These are phyloP conservation scores for Daldinia decipiens DNA, from an alignment of 495 filamentous ascomycete genomes.

Conservation along the genomic window DNA sequence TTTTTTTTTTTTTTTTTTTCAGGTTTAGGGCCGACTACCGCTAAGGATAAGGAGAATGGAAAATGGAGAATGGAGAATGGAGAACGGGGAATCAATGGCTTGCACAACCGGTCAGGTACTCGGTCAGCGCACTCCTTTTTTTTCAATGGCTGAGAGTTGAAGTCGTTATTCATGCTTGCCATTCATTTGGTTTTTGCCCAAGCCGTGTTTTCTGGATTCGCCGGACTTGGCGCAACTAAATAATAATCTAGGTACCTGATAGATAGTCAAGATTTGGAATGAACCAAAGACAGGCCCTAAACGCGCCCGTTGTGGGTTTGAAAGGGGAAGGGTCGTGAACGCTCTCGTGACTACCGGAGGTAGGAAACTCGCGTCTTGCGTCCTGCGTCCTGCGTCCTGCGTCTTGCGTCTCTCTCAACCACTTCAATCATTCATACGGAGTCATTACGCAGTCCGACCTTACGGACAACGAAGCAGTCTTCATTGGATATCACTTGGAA, in stretches of 20 bases:
- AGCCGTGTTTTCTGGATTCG: slow-evolving; percentile 25
- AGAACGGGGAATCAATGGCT: slow-evolving; percentile 15
- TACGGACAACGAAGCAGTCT: neutral
- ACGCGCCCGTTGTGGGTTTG: slow-evolving; percentile 21
- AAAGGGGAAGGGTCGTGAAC: slow-evolving; percentile 13
- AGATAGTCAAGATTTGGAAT: slow-evolving; percentile 16
- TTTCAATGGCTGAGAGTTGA: slow-evolving; percentile 22
- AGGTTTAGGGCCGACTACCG: slow-evolving; percentile 41
- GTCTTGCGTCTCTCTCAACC: slow-evolving; percentile 6
- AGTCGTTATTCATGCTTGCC: slow-evolving; percentile 16
- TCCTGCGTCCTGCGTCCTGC: neutral
- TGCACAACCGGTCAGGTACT: slow-evolving; percentile 40
- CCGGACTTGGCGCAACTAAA: slow-evolving; percentile 25
- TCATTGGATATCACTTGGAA: neutral
- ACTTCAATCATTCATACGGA: slow-evolving; percentile 9
- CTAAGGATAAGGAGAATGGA: slow-evolving; percentile 26
- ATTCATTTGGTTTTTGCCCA: slow-evolving; percentile 30
- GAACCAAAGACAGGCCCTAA: slow-evolving; percentile 19
- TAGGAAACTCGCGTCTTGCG: slow-evolving; percentile 7
- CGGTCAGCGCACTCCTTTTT: slow-evolving; percentile 34
- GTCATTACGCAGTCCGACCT: neutral
- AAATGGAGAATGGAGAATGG: slow-evolving; percentile 25
- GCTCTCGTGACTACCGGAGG: slow-evolving; percentile 2
- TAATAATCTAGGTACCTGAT: slow-evolving; percentile 19
- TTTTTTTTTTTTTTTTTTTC: slow-evolving; percentile 20